phyloP scores from a whole-genome alignment of 345 rosid species.

The Syzygium aromaticum region DNA sequence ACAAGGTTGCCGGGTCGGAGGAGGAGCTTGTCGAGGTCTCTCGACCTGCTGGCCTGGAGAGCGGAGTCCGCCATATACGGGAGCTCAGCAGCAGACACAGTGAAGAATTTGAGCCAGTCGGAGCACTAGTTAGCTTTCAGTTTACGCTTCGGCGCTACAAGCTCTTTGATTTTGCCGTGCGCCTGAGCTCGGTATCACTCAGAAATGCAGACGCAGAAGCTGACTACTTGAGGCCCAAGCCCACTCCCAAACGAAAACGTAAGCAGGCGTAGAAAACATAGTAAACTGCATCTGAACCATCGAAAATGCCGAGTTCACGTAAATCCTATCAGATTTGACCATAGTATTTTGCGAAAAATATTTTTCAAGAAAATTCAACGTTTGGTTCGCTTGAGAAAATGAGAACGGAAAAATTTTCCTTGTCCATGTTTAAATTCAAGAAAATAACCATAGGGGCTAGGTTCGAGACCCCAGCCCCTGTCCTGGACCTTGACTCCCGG shows the following conservation, averaged over 20 bases:
- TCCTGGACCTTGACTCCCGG: no score
- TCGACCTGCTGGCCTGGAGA: conserved; percentile 38
- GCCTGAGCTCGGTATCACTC: neutral
- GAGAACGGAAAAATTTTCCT: no score
- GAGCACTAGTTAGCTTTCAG: neutral
- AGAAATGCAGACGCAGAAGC: neutral
- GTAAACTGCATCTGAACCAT: neutral
- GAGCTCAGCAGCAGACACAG: neutral
- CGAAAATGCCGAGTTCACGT: neutral
- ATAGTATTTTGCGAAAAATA: no score
- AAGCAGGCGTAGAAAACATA: neutral
- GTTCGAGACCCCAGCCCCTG: no score
- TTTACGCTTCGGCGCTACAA: neutral
- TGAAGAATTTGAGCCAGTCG: neutral
- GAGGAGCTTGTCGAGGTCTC: conserved; percentile 93
- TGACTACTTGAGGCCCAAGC: neutral
- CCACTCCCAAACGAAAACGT: neutral
- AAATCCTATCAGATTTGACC: neutral
- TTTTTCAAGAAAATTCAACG: no score
- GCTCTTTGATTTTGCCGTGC: neutral
- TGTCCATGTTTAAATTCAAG: no score
- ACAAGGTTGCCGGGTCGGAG: conserved; percentile 92
- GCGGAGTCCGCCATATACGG: conserved; percentile 41
- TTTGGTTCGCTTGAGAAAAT: no score
- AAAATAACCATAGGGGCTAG: no score